These are phyloP conservation scores for Echeveria elegans DNA, from an alignment of 164 flowering plant species.

Conservation along the genomic window DNA sequence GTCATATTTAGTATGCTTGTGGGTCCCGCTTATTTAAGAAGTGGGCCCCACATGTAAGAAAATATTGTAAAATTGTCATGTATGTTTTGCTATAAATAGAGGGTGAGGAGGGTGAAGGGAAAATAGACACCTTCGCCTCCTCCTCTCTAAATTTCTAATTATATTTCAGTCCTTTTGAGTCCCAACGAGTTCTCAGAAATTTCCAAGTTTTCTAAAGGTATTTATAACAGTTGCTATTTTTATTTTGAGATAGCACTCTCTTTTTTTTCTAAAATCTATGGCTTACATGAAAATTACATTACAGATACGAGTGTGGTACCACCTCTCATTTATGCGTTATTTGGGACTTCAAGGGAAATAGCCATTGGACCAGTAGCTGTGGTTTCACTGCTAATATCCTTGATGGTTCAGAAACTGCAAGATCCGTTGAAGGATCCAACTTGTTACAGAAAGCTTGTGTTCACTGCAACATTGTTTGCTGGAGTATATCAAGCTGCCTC, in stretches of 20 bases:
- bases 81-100: too few relatives aligned
- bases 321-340: conserved; percentile 64
- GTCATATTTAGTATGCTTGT: too few relatives aligned
- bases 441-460: conserved; percentile 39
- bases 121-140: too few relatives aligned
- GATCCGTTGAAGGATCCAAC: conserved; percentile 39
- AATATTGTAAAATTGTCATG: too few relatives aligned
- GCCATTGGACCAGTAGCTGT: conserved; percentile 51
- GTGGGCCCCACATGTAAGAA: too few relatives aligned
- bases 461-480: conserved; percentile 71
- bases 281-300: not conserved
- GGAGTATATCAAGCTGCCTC: conserved; percentile 60
- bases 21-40: too few relatives aligned
- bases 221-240: too few relatives aligned
- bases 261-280: not conserved
- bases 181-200: too few relatives aligned
- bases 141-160: too few relatives aligned
- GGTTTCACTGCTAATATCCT: conserved; percentile 21
- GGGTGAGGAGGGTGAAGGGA: too few relatives aligned
- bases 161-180: too few relatives aligned
- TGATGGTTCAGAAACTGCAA: conserved; percentile 21
- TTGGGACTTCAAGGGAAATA: conserved; percentile 87
- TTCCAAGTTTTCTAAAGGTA: too few relatives aligned
- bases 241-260: not conserved
- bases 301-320: conserved; percentile 82